Evolutionary conservation across 495 filamentous ascomycete genomes (phyloP), one percentile per base, ranked within the genome.

Genomic region (Penicillium longicatenatum): DNA sequence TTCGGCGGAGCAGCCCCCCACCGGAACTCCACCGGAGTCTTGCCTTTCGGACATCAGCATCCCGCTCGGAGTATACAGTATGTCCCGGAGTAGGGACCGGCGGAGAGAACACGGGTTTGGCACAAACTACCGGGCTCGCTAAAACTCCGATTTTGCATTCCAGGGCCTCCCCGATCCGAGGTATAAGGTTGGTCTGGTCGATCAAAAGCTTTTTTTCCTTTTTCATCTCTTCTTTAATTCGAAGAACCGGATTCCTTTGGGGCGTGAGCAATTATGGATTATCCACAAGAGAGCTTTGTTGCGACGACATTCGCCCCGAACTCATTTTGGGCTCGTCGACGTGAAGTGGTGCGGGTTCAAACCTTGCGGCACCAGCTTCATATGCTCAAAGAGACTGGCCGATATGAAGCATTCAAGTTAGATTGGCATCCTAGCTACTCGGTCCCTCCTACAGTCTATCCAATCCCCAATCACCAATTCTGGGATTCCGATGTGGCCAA

Each of bases 401-500:
- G 81, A 11, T 84, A 84, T 55, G 75, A 81, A 49, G 80, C 79
- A 31, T 84, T 85, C 68, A 75, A 76, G 45, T 65, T 83, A 35
- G 50, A 77, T 63, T 79, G 76, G 77, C 78, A 84, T 51, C 73
- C 77, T 2, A 66, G 66, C 24, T 84, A 85, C 59, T 67, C 67
- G n/a, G 74, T 82, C 35, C 70, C 73, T 52, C 70, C 71, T 9
- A 71, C 69, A 1, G 62, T 74, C 10, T 83, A 78, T 75, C 82
- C 82, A 0, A 68, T 82, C 29, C 80, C 81, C 1, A 75, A 77
- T 31, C 81, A 82, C 44, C 68, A 80, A 41, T 85, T 84, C 55
- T 86, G 81, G 82, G 84, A 86, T 57, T 82, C 79, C 29, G 84
- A 86, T 65, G 70, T 86, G 12, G 81, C 78, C 6, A 85, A 86